Evolutionary conservation across 192 early-diverging fungal species (phyloP), one percentile per base, ranked within the genome.

Genomic region (Coemansia asiatica): DNA sequence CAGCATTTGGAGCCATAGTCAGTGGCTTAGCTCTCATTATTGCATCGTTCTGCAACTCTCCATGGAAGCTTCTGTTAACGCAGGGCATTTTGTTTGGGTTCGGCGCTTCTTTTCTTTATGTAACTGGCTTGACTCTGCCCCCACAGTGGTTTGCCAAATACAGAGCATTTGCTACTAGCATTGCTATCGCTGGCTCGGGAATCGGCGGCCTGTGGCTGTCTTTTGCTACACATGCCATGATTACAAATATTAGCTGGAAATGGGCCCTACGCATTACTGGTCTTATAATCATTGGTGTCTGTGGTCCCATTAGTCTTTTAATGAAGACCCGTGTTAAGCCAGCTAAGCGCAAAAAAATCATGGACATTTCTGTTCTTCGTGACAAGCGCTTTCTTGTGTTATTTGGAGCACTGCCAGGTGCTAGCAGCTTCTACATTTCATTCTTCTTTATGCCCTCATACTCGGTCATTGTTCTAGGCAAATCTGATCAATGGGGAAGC

Each of bases 31-130:
- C 65, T 13, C 38, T 72, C 23, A 56, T 77, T 6, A 55, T 63
- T 15, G 64, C 75, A 2, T 71, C 69, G 21, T 63, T 69, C 18
- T 68, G 76, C 60, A 71, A 69, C 18, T 44, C 76, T 29, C 67
- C 87, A 1, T 87, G 86, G 87, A 87, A 90, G 38, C 69, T 92
- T 22, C 74, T 89, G 31, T 60, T 90, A 25, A 85, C 91, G 5
- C 91, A 92, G 67, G 89, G 89, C 10, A 60, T 91, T 25, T 49
- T 94, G 61, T 88, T 89, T 75, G 92, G 91, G 13, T 51, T 89
- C 44, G 90, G 90, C 6, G 72, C 76, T 5, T 84, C 83, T 4
- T 60, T 92, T 44, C 59, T 88, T 6, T 89, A 85, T 59, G 83
- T 90, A 28, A 86, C 89, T 3, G 86, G 83, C 23, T 80, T 91